Conservation (phyloP, 305 asterid genomes). For the Nicotiana rustica region DNA sequence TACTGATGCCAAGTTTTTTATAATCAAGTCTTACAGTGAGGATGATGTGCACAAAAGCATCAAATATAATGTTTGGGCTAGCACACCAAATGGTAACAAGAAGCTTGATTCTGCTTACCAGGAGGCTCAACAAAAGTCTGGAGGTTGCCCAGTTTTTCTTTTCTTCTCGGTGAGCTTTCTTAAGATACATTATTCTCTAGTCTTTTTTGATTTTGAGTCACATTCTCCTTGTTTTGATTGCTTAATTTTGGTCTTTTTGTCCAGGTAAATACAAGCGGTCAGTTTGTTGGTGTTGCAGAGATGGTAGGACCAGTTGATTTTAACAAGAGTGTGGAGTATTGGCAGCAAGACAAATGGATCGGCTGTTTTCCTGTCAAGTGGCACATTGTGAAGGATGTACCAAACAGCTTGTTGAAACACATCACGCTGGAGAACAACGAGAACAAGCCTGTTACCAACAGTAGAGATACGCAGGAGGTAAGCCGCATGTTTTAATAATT, state of each 20-base stretch:
- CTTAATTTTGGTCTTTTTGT: neutral
- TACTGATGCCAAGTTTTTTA: conserved; percentile 64
- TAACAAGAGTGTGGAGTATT: conserved; percentile 62
- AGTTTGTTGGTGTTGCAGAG: conserved; percentile 72
- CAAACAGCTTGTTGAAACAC: conserved; percentile 68
- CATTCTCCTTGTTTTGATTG: neutral
- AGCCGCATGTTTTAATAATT: neutral
- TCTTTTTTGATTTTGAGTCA: neutral
- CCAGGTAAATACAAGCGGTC: conserved; percentile 72
- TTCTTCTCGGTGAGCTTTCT: conserved; percentile 66
- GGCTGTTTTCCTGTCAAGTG: conserved; percentile 75
- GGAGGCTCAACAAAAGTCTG: conserved; percentile 62
- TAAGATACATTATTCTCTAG: neutral
- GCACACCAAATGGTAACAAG: conserved; percentile 79
- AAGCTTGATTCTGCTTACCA: conserved; percentile 70
- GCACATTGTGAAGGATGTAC: conserved; percentile 69
- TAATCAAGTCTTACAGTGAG: conserved; percentile 80
- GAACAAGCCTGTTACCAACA: conserved; percentile 66
- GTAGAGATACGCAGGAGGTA: conserved; percentile 76
- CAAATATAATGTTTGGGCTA: conserved; percentile 79
- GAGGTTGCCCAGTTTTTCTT: conserved; percentile 66
- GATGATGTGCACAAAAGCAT: conserved; percentile 84
- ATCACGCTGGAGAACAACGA: conserved; percentile 67
- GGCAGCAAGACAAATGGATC: conserved; percentile 83
- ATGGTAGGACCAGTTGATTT: conserved; percentile 72